phyloP scores from a whole-genome alignment of 805 yeast genomes.

The Zygosaccharomyces pseudorouxii region DNA sequence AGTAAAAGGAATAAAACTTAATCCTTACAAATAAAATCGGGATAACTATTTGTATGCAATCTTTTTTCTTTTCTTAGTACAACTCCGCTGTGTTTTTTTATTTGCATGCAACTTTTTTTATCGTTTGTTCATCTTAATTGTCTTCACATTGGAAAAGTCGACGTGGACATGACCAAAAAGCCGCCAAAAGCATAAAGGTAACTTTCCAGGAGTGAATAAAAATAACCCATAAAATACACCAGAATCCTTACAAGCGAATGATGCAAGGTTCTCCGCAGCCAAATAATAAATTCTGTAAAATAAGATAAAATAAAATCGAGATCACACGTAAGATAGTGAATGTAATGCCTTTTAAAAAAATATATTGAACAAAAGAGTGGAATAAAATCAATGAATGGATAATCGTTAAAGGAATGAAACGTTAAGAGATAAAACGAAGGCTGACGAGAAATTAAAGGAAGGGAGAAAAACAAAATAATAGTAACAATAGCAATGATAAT shows the following conservation, averaged over 20 bases:
- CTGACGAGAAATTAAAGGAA: not conserved
- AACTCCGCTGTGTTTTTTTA: slow-evolving; percentile 15
- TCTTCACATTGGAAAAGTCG: not conserved
- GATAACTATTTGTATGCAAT: slow-evolving; percentile 8
- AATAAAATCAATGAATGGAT: not conserved
- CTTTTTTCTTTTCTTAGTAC: slow-evolving; percentile 10
- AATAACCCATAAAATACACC: not conserved
- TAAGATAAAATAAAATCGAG: slow-evolving; percentile 1
- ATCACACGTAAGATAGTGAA: not conserved
- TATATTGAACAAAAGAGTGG: not conserved
- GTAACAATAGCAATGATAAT: not conserved
- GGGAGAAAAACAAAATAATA: not conserved
- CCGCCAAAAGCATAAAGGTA: not conserved
- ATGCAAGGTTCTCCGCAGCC: not conserved
- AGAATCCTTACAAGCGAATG: slow-evolving; percentile 3
- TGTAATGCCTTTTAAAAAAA: not conserved
- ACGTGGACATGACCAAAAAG: not conserved
- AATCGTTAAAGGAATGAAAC: slow-evolving; percentile 2
- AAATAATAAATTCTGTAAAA: not conserved
- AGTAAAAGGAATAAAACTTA: not conserved
- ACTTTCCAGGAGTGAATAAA: not conserved
- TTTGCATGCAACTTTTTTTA: slow-evolving; percentile 1
- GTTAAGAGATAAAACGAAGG: not conserved
- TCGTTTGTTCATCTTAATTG: not conserved
- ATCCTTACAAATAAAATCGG: slow-evolving; percentile 7